Evolutionary conservation across 306 rosid species (phyloP).

Genomic region (Vigna unguiculata): DNA sequence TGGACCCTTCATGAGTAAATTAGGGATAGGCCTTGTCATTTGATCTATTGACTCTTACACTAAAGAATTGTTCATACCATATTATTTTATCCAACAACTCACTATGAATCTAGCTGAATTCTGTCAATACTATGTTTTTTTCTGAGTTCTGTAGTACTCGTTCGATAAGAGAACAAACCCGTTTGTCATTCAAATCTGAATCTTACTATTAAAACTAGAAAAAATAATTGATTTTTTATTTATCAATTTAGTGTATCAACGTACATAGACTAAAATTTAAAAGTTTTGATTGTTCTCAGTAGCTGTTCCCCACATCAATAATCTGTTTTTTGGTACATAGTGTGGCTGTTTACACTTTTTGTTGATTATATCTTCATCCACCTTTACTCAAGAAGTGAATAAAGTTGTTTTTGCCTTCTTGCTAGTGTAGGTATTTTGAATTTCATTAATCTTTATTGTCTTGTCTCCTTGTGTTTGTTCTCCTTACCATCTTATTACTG

Average conservation of each 20-base stretch:
- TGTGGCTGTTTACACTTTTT: neutral
- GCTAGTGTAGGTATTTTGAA: constrained; percentile 32
- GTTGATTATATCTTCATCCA: constrained; percentile 12
- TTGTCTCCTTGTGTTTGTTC: constrained; percentile 27
- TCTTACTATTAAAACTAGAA: constrained; percentile 22
- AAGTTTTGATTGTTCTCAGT: constrained; percentile 21
- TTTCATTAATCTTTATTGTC: neutral
- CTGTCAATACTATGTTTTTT: neutral
- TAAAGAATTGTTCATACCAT: neutral
- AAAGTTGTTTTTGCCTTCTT: constrained; percentile 11
- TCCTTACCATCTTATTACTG: neutral
- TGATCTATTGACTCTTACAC: constrained; percentile 23
- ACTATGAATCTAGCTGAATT: neutral
- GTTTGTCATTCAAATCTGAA: constrained; percentile 23
- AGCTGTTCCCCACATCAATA: neutral
- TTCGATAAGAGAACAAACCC: neutral
- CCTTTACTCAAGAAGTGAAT: neutral
- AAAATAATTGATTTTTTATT: neutral
- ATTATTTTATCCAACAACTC: constrained; percentile 19
- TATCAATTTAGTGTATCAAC: constrained; percentile 24
- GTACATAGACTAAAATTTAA: neutral
- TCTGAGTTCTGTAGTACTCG: neutral
- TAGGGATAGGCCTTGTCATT: constrained; percentile 24
- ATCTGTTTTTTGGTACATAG: constrained; percentile 33
- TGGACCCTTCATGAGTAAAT: constrained; percentile 6